A percentile compares a stretch with the other conserved stretches of the same genome.
phyloP scores from a whole-genome alignment of 2,329 filamentous ascomycete species.

The Diaporthe ilicicola region DNA sequence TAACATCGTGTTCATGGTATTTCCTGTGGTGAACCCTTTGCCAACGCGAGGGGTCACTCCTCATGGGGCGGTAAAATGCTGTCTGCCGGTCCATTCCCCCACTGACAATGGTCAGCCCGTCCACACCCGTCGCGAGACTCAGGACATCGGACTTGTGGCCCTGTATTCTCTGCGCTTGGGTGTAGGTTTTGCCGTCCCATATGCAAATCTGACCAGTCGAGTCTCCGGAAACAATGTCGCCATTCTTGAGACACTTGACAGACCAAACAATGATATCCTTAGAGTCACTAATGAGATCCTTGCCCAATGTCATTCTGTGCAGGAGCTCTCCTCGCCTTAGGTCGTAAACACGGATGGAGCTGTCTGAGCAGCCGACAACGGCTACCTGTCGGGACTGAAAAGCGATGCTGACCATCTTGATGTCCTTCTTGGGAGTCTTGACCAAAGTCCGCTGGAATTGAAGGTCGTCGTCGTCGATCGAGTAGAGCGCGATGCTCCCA shows the following conservation, averaged over 20 bases:
- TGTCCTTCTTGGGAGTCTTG: constrained; percentile 81
- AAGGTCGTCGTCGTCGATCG: constrained; percentile 84
- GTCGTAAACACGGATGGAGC: constrained; percentile 91
- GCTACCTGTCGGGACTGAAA: constrained; percentile 87
- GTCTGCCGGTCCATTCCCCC: constrained; percentile 92
- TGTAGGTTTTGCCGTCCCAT: constrained; percentile 93
- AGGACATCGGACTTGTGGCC: constrained; percentile 91
- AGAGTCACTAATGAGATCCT: constrained; percentile 77
- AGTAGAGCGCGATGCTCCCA: constrained; percentile 86
- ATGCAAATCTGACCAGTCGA: constrained; percentile 93
- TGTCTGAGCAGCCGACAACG: constrained; percentile 94
- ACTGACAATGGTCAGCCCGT: constrained; percentile 85
- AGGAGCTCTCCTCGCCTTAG: constrained; percentile 79
- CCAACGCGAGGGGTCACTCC: constrained; percentile 74
- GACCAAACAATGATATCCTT: constrained; percentile 94
- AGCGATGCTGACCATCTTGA: constrained; percentile 87
- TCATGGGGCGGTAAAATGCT: constrained; percentile 77
- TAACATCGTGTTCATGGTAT: constrained; percentile 94
- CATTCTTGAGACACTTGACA: constrained; percentile 85
- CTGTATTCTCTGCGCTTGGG: constrained; percentile 84
- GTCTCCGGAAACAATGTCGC: constrained; percentile 93
- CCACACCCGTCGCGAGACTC: constrained; percentile 81
- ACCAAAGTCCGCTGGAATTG: constrained; percentile 80
- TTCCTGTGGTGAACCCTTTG: constrained; percentile 84
- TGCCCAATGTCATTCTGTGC: constrained; percentile 85